Base-by-base conservation (phyloP, 768 basidiomycete species). In the Termitomyces eurrhizus region DNA sequence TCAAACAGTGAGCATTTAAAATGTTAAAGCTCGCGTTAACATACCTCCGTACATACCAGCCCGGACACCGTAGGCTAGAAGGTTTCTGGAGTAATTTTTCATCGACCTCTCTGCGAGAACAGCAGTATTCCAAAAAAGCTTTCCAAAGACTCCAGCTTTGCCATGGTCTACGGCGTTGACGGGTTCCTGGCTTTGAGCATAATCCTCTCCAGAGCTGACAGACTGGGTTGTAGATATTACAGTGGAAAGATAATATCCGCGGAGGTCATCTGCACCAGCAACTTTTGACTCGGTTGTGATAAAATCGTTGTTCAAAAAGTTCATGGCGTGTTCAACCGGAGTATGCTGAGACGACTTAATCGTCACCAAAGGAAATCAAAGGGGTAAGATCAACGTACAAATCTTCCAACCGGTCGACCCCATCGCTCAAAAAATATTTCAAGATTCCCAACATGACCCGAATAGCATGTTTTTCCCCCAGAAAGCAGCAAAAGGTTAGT, bases 241-340 rank as follows among this genome's bases (percentile, higher is more conserved):
- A 16, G 60, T 65, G 18, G 74, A 72, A 16, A 77, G 59, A 56
- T 77, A 77, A 56, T 72, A 78, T 13, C 72, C 59, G 32, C 76
- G 70, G 52, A 79, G 74, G 14, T 76, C 70, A 7, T 67, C 57
- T 7, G 63, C 65, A 33, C 62, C 60, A 9, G 61, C 57, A 21
- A n/a, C 48, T 24, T 69, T 69, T 5, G 66, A 50, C 12, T 66
- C 66, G 21, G 54, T 56, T 9, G 65, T 53, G 0, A 57, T 63
- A 57, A 83, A 83, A 60, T 83, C 82, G 36, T 70, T 74, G 65
- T 81, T 82, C 54, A 87, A 74, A 61, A 85, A 75, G 65, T 83
- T 82, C 69, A 88, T 79, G 0, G 84, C 81, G 57, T 86, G 84
- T 63, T 87, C 86, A 0, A 80, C 76, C 0, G 87, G 86, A 35